These are phyloP conservation scores for Apiotrichum akiyoshidainum DNA, from an alignment of 1,284 basidiomycete species.

Conservation along the genomic window DNA sequence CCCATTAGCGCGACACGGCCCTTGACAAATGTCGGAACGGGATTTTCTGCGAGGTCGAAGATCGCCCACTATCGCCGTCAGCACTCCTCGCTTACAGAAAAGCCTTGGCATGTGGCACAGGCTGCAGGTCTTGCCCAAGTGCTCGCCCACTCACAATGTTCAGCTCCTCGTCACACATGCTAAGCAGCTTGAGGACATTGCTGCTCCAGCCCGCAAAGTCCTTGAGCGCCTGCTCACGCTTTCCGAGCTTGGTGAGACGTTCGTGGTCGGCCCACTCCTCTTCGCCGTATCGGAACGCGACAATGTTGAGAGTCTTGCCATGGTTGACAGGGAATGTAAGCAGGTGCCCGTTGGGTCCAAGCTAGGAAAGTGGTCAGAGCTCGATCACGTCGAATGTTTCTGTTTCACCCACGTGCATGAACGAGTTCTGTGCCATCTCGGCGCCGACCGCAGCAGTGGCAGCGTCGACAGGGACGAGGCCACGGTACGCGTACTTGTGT, in stretches of 20 bases:
- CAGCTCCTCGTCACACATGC: constrained; percentile 19
- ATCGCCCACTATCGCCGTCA: constrained; percentile 19
- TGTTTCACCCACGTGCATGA: constrained; percentile 18
- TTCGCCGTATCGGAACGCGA: constrained; percentile 17
- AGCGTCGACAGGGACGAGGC: constrained; percentile 18
- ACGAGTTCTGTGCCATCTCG: constrained; percentile 19
- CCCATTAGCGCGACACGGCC: constrained; percentile 17
- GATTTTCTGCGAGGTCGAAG: constrained; percentile 17
- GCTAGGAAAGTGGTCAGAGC: constrained; percentile 13
- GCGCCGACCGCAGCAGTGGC: constrained; percentile 17
- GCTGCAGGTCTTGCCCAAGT: background rate
- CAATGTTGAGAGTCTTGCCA: constrained; percentile 23
- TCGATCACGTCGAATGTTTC: background rate
- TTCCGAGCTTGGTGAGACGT: constrained; percentile 16
- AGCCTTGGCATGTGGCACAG: background rate
- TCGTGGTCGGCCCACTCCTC: constrained; percentile 14
- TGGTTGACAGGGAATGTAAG: constrained; percentile 24
- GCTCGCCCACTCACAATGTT: constrained; percentile 11
- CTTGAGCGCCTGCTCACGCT: constrained; percentile 11
- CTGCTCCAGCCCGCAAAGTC: constrained; percentile 16
- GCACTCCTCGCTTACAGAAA: no score
- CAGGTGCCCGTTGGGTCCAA: constrained; percentile 21
- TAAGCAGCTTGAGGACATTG: constrained; percentile 11
- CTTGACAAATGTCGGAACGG: constrained; percentile 11
- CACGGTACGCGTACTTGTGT: constrained; percentile 26